phyloP scores from a whole-genome alignment of 805 yeast species.

The Candida peoriensis region DNA sequence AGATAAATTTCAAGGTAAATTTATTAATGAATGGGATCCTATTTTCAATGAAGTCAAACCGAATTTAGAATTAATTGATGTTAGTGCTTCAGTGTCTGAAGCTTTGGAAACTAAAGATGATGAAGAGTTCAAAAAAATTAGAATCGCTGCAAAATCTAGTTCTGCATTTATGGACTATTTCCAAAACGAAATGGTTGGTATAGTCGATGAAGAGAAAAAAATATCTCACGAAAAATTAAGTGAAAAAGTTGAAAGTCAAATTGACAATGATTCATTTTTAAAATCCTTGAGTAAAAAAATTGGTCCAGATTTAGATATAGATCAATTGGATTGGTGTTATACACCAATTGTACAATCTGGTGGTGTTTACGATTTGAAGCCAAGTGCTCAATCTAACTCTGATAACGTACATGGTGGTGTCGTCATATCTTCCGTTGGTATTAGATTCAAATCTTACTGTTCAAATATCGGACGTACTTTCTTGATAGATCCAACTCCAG shows the following conservation, averaged over 20 bases:
- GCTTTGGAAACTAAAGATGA: slow-evolving; percentile 74
- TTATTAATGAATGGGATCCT: slow-evolving; percentile 73
- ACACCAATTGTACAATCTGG: slow-evolving; percentile 90
- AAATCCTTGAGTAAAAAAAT: slow-evolving; percentile 46
- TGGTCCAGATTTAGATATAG: slow-evolving; percentile 68
- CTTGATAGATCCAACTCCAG: slow-evolving; percentile 80
- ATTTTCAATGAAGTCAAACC: slow-evolving; percentile 34
- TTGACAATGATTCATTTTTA: slow-evolving; percentile 74
- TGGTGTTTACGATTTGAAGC: slow-evolving; percentile 75
- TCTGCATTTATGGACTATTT: slow-evolving; percentile 75
- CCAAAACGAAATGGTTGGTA: slow-evolving; percentile 80
- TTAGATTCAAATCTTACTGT: slow-evolving; percentile 84
- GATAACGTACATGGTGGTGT: slow-evolving; percentile 68
- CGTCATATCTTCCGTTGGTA: slow-evolving; percentile 76
- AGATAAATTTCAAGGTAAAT: slow-evolving; percentile 79
- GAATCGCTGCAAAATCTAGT: slow-evolving; percentile 72
- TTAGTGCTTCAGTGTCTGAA: slow-evolving; percentile 46
- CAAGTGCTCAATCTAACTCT: slow-evolving; percentile 73
- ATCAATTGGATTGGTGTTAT: slow-evolving; percentile 86
- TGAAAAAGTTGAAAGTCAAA: slow-evolving; percentile 72
- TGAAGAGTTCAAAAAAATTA: slow-evolving; percentile 60
- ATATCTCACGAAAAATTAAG: slow-evolving; percentile 69
- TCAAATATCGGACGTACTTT: slow-evolving; percentile 85
- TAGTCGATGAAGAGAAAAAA: slow-evolving; percentile 81
- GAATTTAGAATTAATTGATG: slow-evolving; percentile 45